Conservation (phyloP, 2,329 filamentous ascomycete genomes). For the Boeremia exigua region DNA sequence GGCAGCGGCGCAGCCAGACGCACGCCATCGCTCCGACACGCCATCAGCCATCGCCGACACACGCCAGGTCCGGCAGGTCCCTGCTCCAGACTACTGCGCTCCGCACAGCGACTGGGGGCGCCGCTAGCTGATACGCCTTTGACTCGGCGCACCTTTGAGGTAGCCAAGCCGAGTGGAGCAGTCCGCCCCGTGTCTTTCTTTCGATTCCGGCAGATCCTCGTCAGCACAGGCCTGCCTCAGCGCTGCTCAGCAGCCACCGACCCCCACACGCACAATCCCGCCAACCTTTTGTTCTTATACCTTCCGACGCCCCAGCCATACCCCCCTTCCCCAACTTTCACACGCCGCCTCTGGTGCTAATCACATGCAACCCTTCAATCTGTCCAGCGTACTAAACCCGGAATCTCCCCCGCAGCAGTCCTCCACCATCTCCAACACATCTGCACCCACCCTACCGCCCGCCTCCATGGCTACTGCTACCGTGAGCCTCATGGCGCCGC, state of each 20-base stretch:
- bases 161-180: constrained; percentile 32
- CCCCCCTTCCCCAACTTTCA: constrained; percentile 44
- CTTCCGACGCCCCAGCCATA: constrained; percentile 47
- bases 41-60: constrained; percentile 20
- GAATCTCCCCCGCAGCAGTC: constrained; percentile 27
- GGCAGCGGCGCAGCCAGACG: constrained; percentile 20
- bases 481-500: constrained; percentile 60
- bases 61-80: constrained; percentile 16
- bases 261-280: constrained; percentile 38
- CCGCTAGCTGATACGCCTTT: constrained; percentile 31
- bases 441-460: constrained; percentile 19
- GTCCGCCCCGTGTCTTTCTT: constrained; percentile 25
- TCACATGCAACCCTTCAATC: constrained; percentile 49
- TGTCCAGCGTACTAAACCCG: constrained; percentile 49
- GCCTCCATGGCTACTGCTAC: constrained; percentile 52
- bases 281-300: constrained; percentile 35
- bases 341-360: constrained; percentile 43
- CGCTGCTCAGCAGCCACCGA: constrained; percentile 32
- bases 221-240: constrained; percentile 35
- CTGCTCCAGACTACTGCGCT: constrained; percentile 20
- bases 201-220: constrained; percentile 44
- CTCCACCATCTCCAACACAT: constrained; percentile 6
- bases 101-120: constrained; percentile 23
- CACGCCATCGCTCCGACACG: constrained; percentile 28
- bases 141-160: constrained; percentile 28